Evolutionary conservation across 2,329 filamentous ascomycete genomes (phyloP).

Genomic region (Sporothrix euskadiensis): DNA sequence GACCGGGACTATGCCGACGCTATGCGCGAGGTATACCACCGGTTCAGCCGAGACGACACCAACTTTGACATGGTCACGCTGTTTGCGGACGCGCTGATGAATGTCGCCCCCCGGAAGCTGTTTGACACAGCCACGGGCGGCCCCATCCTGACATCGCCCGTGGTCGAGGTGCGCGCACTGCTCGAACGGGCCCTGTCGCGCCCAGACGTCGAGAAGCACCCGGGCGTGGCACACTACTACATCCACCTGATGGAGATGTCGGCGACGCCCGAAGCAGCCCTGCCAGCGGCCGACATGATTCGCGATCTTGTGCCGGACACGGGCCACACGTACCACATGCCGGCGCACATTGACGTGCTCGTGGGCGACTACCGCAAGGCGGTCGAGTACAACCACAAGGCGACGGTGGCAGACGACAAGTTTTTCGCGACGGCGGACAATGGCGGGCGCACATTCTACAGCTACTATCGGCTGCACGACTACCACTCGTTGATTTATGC

Average conservation of each 20-base stretch:
- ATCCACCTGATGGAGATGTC: slow-evolving; percentile 36
- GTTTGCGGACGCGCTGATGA: slow-evolving; percentile 42
- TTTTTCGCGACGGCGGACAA: slow-evolving; percentile 52
- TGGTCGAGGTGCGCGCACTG: slow-evolving; percentile 58
- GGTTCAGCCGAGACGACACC: not conserved
- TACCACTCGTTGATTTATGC: slow-evolving; percentile 37
- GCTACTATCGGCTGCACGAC: slow-evolving; percentile 50
- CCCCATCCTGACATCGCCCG: slow-evolving; percentile 49
- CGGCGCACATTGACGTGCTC: slow-evolving; percentile 30
- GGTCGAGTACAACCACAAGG: slow-evolving; percentile 30
- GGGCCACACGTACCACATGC: slow-evolving; percentile 30
- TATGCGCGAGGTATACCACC: slow-evolving; percentile 21
- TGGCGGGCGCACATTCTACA: slow-evolving; percentile 57
- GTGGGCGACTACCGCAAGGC: slow-evolving; percentile 31
- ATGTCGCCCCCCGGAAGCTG: slow-evolving; percentile 50
- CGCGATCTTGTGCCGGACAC: slow-evolving; percentile 29
- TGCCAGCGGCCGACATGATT: slow-evolving; percentile 25
- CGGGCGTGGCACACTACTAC: slow-evolving; percentile 65
- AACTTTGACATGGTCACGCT: slow-evolving; percentile 23
- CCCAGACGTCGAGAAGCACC: slow-evolving; percentile 55
- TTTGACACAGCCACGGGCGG: slow-evolving; percentile 44
- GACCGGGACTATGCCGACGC: slow-evolving; percentile 19
- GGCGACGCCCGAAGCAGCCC: slow-evolving; percentile 23
- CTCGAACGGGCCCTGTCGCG: slow-evolving; percentile 58
- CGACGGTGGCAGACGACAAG: slow-evolving; percentile 37